A percentile compares a stretch with the other conserved stretches of the same genome.
Conservation (phyloP, 768 basidiomycete genomes). For the Amanita fuliginea region DNA sequence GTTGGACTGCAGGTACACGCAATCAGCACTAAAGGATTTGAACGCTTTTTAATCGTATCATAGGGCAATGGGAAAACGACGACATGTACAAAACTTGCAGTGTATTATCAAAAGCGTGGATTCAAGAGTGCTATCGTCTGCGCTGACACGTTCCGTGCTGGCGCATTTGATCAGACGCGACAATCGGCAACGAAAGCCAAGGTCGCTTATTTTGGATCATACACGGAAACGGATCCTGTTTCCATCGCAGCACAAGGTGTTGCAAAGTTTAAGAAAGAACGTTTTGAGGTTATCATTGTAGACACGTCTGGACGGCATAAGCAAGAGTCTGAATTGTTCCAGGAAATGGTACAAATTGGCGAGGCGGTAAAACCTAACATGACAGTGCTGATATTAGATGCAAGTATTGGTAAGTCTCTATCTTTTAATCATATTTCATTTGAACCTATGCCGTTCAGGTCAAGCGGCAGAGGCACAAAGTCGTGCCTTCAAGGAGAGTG, state of each 20-base stretch:
- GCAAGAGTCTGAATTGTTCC: conserved; percentile 92
- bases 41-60: conserved; percentile 1
- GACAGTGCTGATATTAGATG: conserved; percentile 93
- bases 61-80: conserved; percentile 99
- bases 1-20: conserved; percentile 80
- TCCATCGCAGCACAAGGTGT: conserved; percentile 92
- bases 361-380: conserved; percentile 91
- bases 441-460: conserved; percentile 31
- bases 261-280: conserved; percentile 93
- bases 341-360: conserved; percentile 97
- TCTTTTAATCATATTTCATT: neutral
- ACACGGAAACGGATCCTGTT: conserved; percentile 98
- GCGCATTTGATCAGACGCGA: conserved; percentile 97
- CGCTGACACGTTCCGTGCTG: conserved; percentile 98
- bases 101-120: conserved; percentile 93
- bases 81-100: conserved; percentile 97
- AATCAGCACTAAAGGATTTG: neutral
- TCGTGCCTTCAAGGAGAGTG: conserved; percentile 94
- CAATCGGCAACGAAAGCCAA: conserved; percentile 99
- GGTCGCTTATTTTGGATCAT: conserved; percentile 97
- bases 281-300: conserved; percentile 97
- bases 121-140: conserved; percentile 97
- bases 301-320: conserved; percentile 97
- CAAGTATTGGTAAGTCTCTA: conserved; percentile 68
- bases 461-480: conserved; percentile 97